Percentiles rank a stretch among this genome's conserved stretches.
These are phyloP conservation scores for Rhododendron vialii DNA, from an alignment of 148 eudicot species.

Conservation along the genomic window DNA sequence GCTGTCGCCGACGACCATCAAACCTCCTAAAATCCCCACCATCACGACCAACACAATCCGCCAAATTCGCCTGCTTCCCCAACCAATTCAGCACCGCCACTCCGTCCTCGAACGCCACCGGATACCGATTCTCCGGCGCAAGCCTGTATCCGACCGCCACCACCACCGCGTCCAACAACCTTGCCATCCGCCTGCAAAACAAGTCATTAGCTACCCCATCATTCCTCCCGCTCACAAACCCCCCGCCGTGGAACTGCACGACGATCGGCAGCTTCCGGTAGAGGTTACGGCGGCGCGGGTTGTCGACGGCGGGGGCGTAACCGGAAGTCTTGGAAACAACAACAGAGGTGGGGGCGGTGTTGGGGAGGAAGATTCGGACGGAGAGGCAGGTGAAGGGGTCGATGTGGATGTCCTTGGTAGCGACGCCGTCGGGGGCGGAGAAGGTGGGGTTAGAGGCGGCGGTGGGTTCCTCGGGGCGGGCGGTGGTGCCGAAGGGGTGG, in stretches of 20 bases:
- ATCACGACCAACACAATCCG: constrained; percentile 52
- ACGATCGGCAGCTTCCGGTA: constrained; percentile 67
- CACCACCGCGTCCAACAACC: constrained; percentile 70
- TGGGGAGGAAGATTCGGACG: constrained; percentile 76
- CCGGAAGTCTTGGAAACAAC: constrained; percentile 27
- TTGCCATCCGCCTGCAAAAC: constrained; percentile 77
- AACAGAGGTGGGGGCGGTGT: constrained; percentile 27
- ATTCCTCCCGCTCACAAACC: constrained; percentile 80
- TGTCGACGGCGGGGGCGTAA: constrained; percentile 43
- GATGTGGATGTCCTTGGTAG: constrained; percentile 89
- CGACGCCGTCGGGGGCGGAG: constrained; percentile 62
- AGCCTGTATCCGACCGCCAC: constrained; percentile 88
- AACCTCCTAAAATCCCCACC: constrained; percentile 36
- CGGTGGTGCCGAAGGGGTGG: constrained; percentile 37
- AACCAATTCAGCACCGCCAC: constrained; percentile 80
- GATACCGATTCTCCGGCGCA: constrained; percentile 85
- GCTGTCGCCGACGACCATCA: constrained; percentile 42
- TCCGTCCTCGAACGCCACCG: constrained; percentile 95
- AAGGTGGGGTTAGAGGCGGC: constrained; percentile 71
- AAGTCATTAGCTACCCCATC: constrained; percentile 74
- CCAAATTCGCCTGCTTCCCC: constrained; percentile 79
- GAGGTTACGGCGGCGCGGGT: constrained; percentile 11
- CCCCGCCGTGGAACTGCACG: constrained; percentile 94
- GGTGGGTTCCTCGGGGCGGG: constrained; percentile 62
- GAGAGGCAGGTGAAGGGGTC: constrained; percentile 73